Conservation (phyloP, 805 yeast species). For the Lipomyces japonicus region DNA sequence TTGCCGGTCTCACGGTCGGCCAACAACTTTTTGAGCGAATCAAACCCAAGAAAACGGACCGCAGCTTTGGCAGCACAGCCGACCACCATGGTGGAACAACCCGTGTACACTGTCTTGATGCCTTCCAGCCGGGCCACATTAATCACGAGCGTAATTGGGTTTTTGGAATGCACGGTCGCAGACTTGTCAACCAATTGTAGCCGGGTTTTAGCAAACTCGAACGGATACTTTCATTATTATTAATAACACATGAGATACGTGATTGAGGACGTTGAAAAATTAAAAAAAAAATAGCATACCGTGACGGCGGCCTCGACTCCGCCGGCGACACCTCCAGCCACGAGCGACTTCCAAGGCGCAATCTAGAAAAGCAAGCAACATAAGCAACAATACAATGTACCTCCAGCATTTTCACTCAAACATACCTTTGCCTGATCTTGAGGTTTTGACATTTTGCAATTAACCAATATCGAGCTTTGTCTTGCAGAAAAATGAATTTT, state of each 20-base stretch:
- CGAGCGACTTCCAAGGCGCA: slow-evolving; percentile 40
- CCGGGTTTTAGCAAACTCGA: slow-evolving; percentile 94
- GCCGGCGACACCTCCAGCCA: slow-evolving; percentile 48
- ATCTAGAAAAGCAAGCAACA: slow-evolving; percentile 13
- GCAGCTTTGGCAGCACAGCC: slow-evolving; percentile 97
- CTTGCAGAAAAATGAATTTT: too few species aligned
- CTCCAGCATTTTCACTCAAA: too few species aligned
- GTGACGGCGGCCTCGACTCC: slow-evolving; percentile 76
- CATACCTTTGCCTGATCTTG: too few species aligned
- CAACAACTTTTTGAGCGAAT: slow-evolving; percentile 70
- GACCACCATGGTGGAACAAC: slow-evolving; percentile 93
- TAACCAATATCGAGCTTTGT: too few species aligned
- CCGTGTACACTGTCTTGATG: slow-evolving; percentile 73
- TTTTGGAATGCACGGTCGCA: slow-evolving; percentile 46
- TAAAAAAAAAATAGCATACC: slow-evolving; percentile 22
- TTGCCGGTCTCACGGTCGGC: slow-evolving; percentile 84
- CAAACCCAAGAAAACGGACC: slow-evolving; percentile 91
- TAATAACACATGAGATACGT: neutral
- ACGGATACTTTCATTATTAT: slow-evolving; percentile 57
- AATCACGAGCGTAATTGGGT: slow-evolving; percentile 77
- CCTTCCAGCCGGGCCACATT: slow-evolving; percentile 78
- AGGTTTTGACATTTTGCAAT: too few species aligned
- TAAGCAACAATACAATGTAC: too few species aligned
- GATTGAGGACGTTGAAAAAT: neutral
- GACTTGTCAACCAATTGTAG: slow-evolving; percentile 58